Base-by-base conservation (phyloP, 805 yeast species). In the Metschnikowia picachoensis region DNA sequence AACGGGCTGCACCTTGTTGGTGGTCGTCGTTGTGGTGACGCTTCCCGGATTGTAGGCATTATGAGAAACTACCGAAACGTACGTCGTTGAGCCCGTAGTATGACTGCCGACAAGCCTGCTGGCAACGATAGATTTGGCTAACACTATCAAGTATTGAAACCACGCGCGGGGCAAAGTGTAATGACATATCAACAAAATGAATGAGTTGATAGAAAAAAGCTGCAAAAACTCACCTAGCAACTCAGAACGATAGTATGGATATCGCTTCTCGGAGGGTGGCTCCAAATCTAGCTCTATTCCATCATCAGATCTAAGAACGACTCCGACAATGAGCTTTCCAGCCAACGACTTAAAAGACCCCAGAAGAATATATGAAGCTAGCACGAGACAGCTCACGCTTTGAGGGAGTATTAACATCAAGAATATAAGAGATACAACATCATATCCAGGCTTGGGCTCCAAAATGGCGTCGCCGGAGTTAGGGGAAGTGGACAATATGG, bases 81-180 rank as follows among this genome's bases (percentile, higher is more conserved):
- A 56, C 15, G 63, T 57, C 31, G 60, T 59, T 41, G 60, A 57
- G 37, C 60, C 60, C 11, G 61, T 55, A 13, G 61, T 47, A 16
- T 59, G 47, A 12, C 63, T 52, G 17, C 69, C 70, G 25, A 65
- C 60, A 31, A 65, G 51, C 30, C 62, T 60, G 30, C 62, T 57
- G 3, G 70, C 61, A 12, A 65, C 49, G n/a, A 65, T 61, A 15
- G 65, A 58, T 38, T 64, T 61, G 25, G 69, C 64, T 43, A 65
- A 52, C 8, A 64, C 52, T 5, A 57, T 54, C 40, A 65, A 47
- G 52, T 62, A 63, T 29, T 53, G 52, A 31, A 53, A 48, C 56
- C 60, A 60, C 13, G 51, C 47, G 33, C 52, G 47, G 30, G 53
- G 58, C 28, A 54, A 39, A 8, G 61, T 44, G 44, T 53, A 51